phyloP scores from a whole-genome alignment of 2,329 filamentous ascomycete genomes.

The Plectosphaerella plurivora region DNA sequence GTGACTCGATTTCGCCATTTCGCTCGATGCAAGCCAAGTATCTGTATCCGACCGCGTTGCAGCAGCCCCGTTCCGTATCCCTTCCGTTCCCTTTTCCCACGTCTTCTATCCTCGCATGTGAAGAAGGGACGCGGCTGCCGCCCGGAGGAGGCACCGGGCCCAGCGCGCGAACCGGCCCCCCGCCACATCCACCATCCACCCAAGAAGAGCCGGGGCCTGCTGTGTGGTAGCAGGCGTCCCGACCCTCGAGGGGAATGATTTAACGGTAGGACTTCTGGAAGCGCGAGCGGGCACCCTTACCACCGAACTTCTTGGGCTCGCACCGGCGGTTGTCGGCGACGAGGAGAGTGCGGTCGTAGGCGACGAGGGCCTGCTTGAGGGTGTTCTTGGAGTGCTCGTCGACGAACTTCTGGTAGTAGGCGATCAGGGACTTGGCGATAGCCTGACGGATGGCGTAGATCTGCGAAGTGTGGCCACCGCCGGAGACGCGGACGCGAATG shows the following conservation, averaged over 20 bases:
- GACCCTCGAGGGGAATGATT: slow-evolving; percentile 25
- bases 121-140: not conserved
- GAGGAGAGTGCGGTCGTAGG: slow-evolving; percentile 95
- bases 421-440: slow-evolving; percentile 94
- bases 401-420: slow-evolving; percentile 97
- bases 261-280: slow-evolving; percentile 99
- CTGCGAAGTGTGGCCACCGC: slow-evolving; percentile 97
- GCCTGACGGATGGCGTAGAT: slow-evolving; percentile 98
- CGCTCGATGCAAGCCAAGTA: not conserved
- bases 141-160: not conserved
- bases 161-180: slow-evolving; percentile 5
- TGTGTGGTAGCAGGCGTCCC: not conserved
- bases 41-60: too few relatives aligned
- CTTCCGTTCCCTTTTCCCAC: not conserved
- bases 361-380: slow-evolving; percentile 93
- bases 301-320: slow-evolving; percentile 98
- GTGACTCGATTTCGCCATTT: not conserved
- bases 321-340: slow-evolving; percentile 98
- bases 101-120: not conserved
- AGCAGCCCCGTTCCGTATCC: too few relatives aligned
- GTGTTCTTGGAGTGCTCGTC: slow-evolving; percentile 99
- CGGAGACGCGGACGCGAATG: slow-evolving; percentile 92
- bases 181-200: slow-evolving; percentile 5
- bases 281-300: slow-evolving; percentile 88
- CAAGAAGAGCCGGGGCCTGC: not conserved